Evolutionary conservation across 306 rosid genomes (phyloP), one percentile per base, ranked within the genome.

Genomic region (Castanopsis chinensis): DNA sequence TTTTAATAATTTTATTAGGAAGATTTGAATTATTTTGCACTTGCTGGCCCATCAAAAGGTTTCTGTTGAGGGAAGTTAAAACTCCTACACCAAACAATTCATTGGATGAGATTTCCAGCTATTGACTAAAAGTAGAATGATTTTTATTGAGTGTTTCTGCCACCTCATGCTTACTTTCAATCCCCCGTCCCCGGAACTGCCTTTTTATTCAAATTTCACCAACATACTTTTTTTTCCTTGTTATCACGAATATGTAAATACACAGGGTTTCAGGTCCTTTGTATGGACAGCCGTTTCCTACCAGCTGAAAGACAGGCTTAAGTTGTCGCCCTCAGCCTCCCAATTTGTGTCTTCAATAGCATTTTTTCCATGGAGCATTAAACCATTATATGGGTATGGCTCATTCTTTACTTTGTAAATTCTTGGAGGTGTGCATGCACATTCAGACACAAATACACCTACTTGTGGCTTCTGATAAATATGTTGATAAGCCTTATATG

Each of bases 251-350:
- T 57, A 4, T 77, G 7, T 79, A 49, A 71, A 71, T 78, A 88
- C 83, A 93, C 83, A 93, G 97, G 97, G 97, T 58, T 93, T 93
- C 82, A 91, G 96, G 83, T 93, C 97, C 58, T 93, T 93, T 84
- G 97, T 91, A 0, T 93, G 94, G 96, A 91, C 97, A 21, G 90
- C 97, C 43, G 89, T 93, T 83, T 93, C 97, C 15, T 93, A 91
- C 86, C 97, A 88, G 77, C 94, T 93, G 67, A 93, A 93, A 79
- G 97, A 93, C 80, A 81, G 79, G 76, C 88, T 93, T 23, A 83
- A 88, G 79, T 77, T 93, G 81, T 89, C 97, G 33, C 94, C 97
- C 49, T 93, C 97, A 10, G 93, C 90, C 76, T 93, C 96, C 27
- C 97, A 93, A 79, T 91, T 93, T 82, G 87, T 89, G 82, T 79